Evolutionary conservation across 768 basidiomycete species (phyloP), one percentile per base, ranked within the genome.

Genomic region (Wakefieldia striispora): DNA sequence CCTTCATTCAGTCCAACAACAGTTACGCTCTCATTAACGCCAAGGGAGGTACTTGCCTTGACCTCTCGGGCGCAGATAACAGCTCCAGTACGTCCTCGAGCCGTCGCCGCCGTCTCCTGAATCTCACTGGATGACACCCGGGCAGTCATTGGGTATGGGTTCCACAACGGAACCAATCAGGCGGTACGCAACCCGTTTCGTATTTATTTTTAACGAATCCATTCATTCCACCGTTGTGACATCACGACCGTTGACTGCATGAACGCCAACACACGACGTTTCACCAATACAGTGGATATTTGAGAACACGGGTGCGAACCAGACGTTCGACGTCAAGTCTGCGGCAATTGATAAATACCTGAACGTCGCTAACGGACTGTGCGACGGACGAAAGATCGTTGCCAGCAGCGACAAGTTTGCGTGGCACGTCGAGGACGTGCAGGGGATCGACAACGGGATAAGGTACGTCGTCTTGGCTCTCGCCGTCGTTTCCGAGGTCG

Each of bases 361-460:
- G 23, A 62, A 64, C 14, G 51, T 73, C 11, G 65, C 65, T 0
- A 76, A 56, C 4, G 44, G 54, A 0, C 34, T 23, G 1, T 0
- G 52, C 3, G 66, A 82, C 53, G 80, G 78, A 1, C 64, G 67
- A 2, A 67, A 54, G 21, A 58, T 82, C 37, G 55, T 78, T 16
- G 78, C 70, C 3, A 54, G 56, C 4, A 31, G 61, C 2, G 60
- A 66, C 0, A 72, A 72, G 3, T 71, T 68, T 41, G 62, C 64
- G 34, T 84, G 82, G 81, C 66, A 76, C 53, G 72, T 83, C 58
- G 74, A 73, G 70, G 79, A 81, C 41, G 64, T 72, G n/a, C 47
- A 58, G 8, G 68, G 77, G 37, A 51, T 63, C 0, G 63, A 67
- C 3, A 59, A 60, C 3, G 56, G 54, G 0, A 75, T 75, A 59